Evolutionary conservation across 2,329 filamentous ascomycete genomes (phyloP), one percentile per base, ranked within the genome.

Genomic region (Tolypocladium ophioglossoides): DNA sequence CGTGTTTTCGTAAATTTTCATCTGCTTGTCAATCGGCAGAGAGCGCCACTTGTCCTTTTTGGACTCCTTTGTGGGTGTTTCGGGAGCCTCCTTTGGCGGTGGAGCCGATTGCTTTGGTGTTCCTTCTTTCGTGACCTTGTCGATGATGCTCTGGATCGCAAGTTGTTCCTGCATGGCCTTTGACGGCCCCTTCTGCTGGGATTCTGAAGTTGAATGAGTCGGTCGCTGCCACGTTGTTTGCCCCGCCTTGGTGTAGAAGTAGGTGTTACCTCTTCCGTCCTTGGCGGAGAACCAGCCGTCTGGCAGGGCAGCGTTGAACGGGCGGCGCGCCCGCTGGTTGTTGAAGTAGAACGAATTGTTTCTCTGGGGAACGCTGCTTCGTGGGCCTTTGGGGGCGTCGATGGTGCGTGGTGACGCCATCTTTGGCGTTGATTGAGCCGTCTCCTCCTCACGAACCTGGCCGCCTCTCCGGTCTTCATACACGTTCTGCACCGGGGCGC

Each of bases 1-100:
- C 52, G 91, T 95, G 66, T 91, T 91, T 69, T 96, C 91, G 64
- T 96, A 97, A 2, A 96, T 78, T 74, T 90, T 96, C 81, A 91
- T 95, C 71, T 94, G 89, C 72, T 96, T 96, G 60, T 96, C 91
- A 61, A 84, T 68, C 1, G 85, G 76, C 35, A 85, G 68, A 56
- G 78, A 79, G 54, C 82, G 79, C 87, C 87, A 91, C 66, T 86
- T 88, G 50, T 89, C 85, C 62, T 78, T 78, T 61, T 81, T 85
- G 7, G 77, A 76, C 68, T 86, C 80, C 48, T 77, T 77, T 5
- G 74, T 70, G 7, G 78, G 77, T 1, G 79, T 75, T 52, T 72
- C 79, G 3, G 75, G 73, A 12, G 82, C 77, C 56, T 84, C 81
- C 1, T 87, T 85, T 1, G 87, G 89, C 16, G 82, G 81, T 0